Evolutionary conservation across 768 basidiomycete genomes (phyloP).

Genomic region (Amanita muscaria): DNA sequence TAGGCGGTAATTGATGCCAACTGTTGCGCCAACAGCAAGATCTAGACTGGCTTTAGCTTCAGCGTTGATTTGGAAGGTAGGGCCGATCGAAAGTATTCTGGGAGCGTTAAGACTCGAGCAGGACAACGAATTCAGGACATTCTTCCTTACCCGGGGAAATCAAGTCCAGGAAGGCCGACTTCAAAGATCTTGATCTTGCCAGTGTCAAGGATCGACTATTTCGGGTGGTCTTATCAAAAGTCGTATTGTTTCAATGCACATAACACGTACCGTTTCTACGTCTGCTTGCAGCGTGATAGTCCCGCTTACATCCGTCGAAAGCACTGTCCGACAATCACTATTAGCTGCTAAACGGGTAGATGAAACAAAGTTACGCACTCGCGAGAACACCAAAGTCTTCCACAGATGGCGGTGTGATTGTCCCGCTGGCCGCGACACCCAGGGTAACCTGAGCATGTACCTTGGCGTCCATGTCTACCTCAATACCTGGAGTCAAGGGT

Average conservation of each 20-base stretch:
- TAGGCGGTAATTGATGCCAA: slow-evolving; percentile 37
- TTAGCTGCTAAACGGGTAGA: not conserved
- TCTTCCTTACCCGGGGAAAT: slow-evolving; percentile 37
- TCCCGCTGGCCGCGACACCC: slow-evolving; percentile 34
- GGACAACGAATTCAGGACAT: not conserved
- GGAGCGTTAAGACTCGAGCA: not conserved
- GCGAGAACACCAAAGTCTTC: slow-evolving; percentile 9
- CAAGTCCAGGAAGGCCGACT: slow-evolving; percentile 37
- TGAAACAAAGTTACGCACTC: not conserved
- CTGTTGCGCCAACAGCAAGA: slow-evolving; percentile 28
- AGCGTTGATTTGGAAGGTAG: slow-evolving; percentile 35
- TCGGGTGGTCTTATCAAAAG: not conserved
- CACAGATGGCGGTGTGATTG: slow-evolving; percentile 35
- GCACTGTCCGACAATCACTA: slow-evolving; percentile 8
- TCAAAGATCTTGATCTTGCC: slow-evolving; percentile 33
- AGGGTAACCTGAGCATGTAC: slow-evolving; percentile 27
- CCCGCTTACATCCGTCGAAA: slow-evolving; percentile 32
- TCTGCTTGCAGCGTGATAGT: slow-evolving; percentile 28
- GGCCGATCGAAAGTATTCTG: slow-evolving; percentile 40
- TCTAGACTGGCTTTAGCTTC: slow-evolving; percentile 27
- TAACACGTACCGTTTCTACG: slow-evolving; percentile 24
- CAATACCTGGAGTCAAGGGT: slow-evolving; percentile 17
- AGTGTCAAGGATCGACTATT: slow-evolving; percentile 31
- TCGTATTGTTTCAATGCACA: not conserved
- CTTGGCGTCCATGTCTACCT: slow-evolving; percentile 22